Conservation (phyloP, 495 filamentous ascomycete genomes). For the Podospora pseudoanserina region DNA sequence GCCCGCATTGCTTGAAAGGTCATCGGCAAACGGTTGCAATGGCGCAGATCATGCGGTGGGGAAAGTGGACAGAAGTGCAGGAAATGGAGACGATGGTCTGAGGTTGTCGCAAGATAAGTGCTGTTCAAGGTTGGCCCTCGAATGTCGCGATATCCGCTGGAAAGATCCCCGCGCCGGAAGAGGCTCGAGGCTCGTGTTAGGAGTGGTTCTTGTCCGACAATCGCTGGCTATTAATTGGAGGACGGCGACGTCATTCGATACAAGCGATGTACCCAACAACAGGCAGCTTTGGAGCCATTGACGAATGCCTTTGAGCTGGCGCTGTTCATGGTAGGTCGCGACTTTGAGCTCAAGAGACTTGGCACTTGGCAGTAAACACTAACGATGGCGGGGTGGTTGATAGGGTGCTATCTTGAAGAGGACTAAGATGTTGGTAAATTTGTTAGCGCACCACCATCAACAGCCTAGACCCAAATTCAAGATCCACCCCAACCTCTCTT, state of each 20-base stretch:
- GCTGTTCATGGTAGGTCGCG: not conserved
- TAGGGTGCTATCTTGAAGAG: not conserved
- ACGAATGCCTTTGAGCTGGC: not conserved
- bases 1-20: constrained; percentile 11
- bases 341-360: constrained; percentile 5
- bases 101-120: not conserved
- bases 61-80: not conserved
- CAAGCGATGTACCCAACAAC: not conserved
- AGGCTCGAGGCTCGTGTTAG: not conserved
- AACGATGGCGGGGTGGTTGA: not conserved
- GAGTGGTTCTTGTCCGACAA: constrained; percentile 1
- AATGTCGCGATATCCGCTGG: not conserved
- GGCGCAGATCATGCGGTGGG: constrained; percentile 10
- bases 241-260: constrained; percentile 22
- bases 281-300: constrained; percentile 5
- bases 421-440: not conserved
- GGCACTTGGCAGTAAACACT: constrained; percentile 10
- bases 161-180: not conserved
- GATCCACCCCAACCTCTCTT: not conserved
- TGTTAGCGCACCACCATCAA: not conserved
- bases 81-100: constrained; percentile 2
- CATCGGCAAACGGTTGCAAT: not conserved
- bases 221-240: constrained; percentile 6
- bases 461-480: not conserved
- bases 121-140: not conserved